phyloP scores from a whole-genome alignment of 805 yeast species.

The Metschnikowia gelsemii region DNA sequence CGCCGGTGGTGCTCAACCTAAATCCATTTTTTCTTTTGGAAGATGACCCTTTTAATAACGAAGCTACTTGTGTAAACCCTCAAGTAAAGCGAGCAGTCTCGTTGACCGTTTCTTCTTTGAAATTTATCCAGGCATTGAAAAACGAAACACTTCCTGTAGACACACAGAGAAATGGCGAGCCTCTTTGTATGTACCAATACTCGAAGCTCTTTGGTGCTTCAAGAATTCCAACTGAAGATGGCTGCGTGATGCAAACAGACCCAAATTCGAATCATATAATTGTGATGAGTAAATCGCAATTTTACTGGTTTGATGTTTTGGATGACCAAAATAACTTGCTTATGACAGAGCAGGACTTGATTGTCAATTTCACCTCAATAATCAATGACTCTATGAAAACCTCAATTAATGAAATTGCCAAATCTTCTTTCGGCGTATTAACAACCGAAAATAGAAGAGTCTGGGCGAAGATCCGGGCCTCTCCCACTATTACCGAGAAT shows the following conservation, averaged over 20 bases:
- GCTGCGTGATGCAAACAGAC: slow-evolving; percentile 86
- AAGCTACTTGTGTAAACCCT: slow-evolving; percentile 42
- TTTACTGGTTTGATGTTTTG: slow-evolving; percentile 92
- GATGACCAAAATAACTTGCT: slow-evolving; percentile 70
- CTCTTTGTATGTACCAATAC: slow-evolving; percentile 90
- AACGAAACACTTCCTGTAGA: slow-evolving; percentile 75
- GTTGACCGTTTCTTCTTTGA: slow-evolving; percentile 69
- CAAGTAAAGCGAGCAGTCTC: slow-evolving; percentile 83
- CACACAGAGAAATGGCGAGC: slow-evolving; percentile 54
- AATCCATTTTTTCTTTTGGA: slow-evolving; percentile 89
- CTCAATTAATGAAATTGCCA: slow-evolving; percentile 58
- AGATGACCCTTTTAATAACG: slow-evolving; percentile 82
- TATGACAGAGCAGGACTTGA: slow-evolving; percentile 71
- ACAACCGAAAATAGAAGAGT: slow-evolving; percentile 86
- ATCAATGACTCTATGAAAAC: slow-evolving; percentile 66
- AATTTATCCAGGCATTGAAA: slow-evolving; percentile 78
- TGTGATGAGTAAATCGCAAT: slow-evolving; percentile 80
- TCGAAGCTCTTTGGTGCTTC: slow-evolving; percentile 83
- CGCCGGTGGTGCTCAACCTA: slow-evolving; percentile 86
- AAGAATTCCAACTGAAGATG: slow-evolving; percentile 74
- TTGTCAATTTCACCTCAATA: slow-evolving; percentile 71
- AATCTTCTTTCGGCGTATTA: slow-evolving; percentile 81
- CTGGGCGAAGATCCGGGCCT: slow-evolving; percentile 77
- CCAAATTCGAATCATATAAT: slow-evolving; percentile 73
- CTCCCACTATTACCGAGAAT: slow-evolving; percentile 40